Conservation (phyloP, 2,329 filamentous ascomycete genomes). For the Cyclaneusma minus region DNA sequence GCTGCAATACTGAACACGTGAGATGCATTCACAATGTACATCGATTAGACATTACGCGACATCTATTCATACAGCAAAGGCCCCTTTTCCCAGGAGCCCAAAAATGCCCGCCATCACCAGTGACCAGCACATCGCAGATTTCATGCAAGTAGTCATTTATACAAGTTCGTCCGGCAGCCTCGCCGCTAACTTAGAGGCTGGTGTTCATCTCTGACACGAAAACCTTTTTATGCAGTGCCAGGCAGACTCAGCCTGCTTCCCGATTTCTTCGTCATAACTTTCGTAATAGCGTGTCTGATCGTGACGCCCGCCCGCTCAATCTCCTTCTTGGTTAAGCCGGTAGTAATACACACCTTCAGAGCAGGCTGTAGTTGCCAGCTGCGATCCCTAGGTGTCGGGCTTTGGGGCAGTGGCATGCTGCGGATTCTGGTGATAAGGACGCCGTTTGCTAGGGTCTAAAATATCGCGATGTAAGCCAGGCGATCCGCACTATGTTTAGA, state of each 20-base stretch:
- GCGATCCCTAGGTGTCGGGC: slow-evolving; percentile 52
- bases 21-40: too few species aligned
- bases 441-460: slow-evolving; percentile 66
- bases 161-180: background rate
- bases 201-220: slow-evolving; percentile 12
- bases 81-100: too few species aligned
- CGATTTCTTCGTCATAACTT: slow-evolving; percentile 59
- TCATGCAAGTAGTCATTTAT: too few species aligned
- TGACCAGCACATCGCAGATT: too few species aligned
- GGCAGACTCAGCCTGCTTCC: slow-evolving; percentile 27
- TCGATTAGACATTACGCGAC: too few species aligned
- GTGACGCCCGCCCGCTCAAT: slow-evolving; percentile 82
- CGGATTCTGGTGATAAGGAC: slow-evolving; percentile 83
- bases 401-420: slow-evolving; percentile 48
- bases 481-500: background rate
- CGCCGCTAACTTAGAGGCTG: slow-evolving; percentile 1
- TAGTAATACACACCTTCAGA: slow-evolving; percentile 82
- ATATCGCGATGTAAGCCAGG: slow-evolving; percentile 5
- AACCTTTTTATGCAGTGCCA: slow-evolving; percentile 17
- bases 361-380: slow-evolving; percentile 61
- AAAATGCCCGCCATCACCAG: too few species aligned
- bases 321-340: slow-evolving; percentile 80
- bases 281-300: slow-evolving; percentile 86
- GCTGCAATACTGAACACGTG: too few species aligned
- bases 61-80: too few species aligned